Evolutionary conservation across 305 asterid species (phyloP).

Genomic region (Ruellia speciosa): DNA sequence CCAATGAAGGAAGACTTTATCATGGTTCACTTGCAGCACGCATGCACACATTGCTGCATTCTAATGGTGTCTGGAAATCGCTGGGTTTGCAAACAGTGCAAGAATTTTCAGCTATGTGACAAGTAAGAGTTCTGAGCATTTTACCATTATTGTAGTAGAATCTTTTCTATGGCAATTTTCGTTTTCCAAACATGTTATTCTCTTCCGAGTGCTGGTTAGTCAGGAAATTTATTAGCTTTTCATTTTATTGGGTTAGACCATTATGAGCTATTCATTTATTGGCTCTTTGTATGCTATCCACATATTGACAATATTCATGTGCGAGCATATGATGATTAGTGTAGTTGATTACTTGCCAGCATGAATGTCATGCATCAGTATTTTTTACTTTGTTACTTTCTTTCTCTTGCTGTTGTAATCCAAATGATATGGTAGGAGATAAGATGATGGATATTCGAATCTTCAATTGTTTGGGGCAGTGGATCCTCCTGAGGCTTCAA

Average conservation of each 20-base stretch:
- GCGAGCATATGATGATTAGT: no score
- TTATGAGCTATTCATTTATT: neutral
- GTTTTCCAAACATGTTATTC: neutral
- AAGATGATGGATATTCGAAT: no score
- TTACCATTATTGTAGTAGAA: constrained; percentile 4
- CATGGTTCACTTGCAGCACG: constrained; percentile 93
- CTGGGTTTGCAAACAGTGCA: constrained; percentile 89
- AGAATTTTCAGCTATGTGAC: constrained; percentile 80
- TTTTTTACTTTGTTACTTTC: no score
- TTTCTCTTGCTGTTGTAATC: no score
- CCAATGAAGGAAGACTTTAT: constrained; percentile 99
- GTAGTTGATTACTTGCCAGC: no score
- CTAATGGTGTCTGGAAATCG: constrained; percentile 84
- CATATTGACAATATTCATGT: neutral
- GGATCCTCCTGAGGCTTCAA: neutral
- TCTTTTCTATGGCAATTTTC: constrained; percentile 1
- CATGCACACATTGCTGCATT: constrained; percentile 87
- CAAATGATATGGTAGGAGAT: no score
- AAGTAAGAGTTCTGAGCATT: constrained; percentile 38
- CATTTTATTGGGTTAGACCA: no score
- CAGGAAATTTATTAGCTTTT: no score
- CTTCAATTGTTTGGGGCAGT: no score
- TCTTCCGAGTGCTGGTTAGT: no score
- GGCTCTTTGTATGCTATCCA: neutral
- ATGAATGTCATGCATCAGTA: no score